Evolutionary conservation across 495 filamentous ascomycete species (phyloP).

Genomic region (Xanthoparmelia taractica): DNA sequence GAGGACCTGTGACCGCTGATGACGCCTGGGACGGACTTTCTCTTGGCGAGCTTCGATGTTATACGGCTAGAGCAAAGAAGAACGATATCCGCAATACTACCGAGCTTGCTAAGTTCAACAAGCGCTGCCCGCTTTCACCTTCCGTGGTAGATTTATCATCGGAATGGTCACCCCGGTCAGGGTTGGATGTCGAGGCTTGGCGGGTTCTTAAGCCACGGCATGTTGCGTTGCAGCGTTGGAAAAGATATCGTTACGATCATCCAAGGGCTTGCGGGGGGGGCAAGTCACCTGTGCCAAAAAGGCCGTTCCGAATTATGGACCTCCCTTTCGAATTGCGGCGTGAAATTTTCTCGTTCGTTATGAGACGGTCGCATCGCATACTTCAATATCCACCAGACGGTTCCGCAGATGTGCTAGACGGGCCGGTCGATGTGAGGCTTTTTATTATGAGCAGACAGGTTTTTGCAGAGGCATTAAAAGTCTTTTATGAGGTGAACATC

Average conservation of each 20-base stretch:
- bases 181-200: background rate
- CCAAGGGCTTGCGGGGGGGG: slow-evolving; percentile 6
- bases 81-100: slow-evolving; percentile 1
- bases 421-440: slow-evolving; percentile 12
- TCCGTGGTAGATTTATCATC: background rate
- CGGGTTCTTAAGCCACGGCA: background rate
- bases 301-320: slow-evolving; percentile 14
- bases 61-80: background rate
- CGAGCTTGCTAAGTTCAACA: slow-evolving; percentile 1
- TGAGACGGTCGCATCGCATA: background rate
- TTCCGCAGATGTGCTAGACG: background rate
- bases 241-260: slow-evolving; percentile 15
- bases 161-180: background rate
- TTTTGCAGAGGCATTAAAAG: background rate
- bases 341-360: background rate
- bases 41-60: background rate
- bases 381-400: slow-evolving; percentile 4
- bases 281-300: slow-evolving; percentile 1
- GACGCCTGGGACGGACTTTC: background rate
- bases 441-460: slow-evolving; percentile 12
- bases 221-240: slow-evolving; percentile 9
- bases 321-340: slow-evolving; percentile 7
- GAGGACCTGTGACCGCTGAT: background rate
- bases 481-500: slow-evolving; percentile 13
- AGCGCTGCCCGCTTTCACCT: background rate